Percentiles rank a stretch among this genome's conserved stretches.
Conservation (phyloP, 2,329 filamentous ascomycete species). For the Cladophialophora immunda region DNA sequence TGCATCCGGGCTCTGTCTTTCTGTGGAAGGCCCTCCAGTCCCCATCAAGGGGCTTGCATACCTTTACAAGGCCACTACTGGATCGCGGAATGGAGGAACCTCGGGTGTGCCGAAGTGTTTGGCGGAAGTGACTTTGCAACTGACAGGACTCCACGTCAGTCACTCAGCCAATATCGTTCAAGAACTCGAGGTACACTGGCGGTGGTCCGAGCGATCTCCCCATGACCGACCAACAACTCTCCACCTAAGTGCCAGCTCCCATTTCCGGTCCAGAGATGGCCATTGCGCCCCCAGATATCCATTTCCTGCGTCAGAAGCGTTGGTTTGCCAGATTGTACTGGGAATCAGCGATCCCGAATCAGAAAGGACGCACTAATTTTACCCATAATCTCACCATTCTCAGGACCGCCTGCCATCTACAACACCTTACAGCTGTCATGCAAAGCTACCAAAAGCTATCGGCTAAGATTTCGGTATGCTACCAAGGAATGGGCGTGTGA, state of each 20-base stretch:
- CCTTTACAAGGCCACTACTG: neutral
- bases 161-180: neutral
- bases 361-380: neutral
- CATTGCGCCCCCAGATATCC: neutral
- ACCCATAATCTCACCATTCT: neutral
- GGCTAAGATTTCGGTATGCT: neutral
- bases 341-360: neutral
- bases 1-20: neutral
- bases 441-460: neutral
- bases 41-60: neutral
- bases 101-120: neutral
- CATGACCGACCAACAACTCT: neutral
- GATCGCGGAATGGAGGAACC: neutral
- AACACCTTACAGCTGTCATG: neutral
- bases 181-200: neutral
- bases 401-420: neutral
- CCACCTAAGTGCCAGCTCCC: neutral
- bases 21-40: neutral
- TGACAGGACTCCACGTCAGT: neutral
- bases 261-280: neutral
- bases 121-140: neutral
- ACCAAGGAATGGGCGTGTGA: neutral
- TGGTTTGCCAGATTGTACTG: neutral
- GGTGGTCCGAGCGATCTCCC: neutral
- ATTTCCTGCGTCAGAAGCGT: neutral